Percentiles rank a stretch among this genome's conserved stretches.
phyloP scores from a whole-genome alignment of 805 yeast genomes.

The Saccharomycopsis vini region DNA sequence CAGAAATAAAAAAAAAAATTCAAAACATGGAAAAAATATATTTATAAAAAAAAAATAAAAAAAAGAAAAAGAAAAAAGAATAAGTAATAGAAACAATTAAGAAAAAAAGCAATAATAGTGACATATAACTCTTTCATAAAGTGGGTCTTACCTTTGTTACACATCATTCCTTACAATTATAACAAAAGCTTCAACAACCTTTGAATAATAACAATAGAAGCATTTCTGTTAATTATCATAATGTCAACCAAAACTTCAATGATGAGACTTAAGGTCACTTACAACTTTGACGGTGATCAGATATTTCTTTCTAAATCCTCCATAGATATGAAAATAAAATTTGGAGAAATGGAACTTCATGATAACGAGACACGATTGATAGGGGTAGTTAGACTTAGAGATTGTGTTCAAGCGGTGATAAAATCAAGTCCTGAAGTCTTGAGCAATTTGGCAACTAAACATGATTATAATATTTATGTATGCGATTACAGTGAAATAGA shows the following conservation, averaged over 20 bases:
- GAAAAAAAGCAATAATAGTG: too few relatives aligned
- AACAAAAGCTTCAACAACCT: too few relatives aligned
- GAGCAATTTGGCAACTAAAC: conserved; percentile 3
- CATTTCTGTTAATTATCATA: too few relatives aligned
- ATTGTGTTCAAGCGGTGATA: conserved; percentile 12
- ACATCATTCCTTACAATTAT: too few relatives aligned
- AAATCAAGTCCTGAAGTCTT: conserved; percentile 18
- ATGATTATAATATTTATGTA: conserved; percentile 18
- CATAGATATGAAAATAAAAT: conserved; percentile 10
- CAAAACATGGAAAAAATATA: too few relatives aligned
- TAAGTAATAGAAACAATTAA: too few relatives aligned
- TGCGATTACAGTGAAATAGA: conserved; percentile 18
- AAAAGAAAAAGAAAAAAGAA: too few relatives aligned
- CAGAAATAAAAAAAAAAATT: too few relatives aligned
- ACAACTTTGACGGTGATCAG: conserved; percentile 16
- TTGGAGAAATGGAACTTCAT: conserved; percentile 16
- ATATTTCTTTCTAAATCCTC: conserved; percentile 12
- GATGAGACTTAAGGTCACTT: conserved; percentile 18
- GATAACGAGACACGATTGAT: conserved; percentile 16
- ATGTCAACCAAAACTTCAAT: conserved; percentile 18
- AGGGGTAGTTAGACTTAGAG: conserved; percentile 17
- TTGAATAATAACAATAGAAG: too few relatives aligned
- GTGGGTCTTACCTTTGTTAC: too few relatives aligned
- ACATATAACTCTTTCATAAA: too few relatives aligned
- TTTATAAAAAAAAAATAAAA: too few relatives aligned